These are phyloP conservation scores for Moricandia moricandioides DNA, from an alignment of 345 rosid genomes.

Conservation along the genomic window DNA sequence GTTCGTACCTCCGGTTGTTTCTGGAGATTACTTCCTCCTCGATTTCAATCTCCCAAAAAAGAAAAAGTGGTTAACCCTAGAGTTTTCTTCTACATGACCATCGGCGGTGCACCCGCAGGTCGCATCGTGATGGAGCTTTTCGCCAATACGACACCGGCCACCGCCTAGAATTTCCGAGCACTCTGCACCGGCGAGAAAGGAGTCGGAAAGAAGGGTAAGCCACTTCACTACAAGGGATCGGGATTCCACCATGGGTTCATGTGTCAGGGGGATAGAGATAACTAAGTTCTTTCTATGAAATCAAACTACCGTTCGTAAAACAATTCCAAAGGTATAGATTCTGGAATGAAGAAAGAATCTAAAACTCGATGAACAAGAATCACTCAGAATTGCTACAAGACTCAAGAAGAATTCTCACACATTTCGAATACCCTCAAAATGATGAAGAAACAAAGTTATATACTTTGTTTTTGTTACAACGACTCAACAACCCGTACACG, in stretches of 20 bases:
- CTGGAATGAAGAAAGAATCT: no score
- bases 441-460: no score
- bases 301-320: no score
- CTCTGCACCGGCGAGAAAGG: constrained; percentile 69
- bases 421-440: no score
- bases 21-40: neutral
- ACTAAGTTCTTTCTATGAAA: no score
- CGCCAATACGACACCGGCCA: constrained; percentile 40
- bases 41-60: neutral
- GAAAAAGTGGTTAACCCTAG: constrained; percentile 42
- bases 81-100: constrained; percentile 47
- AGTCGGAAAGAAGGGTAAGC: constrained; percentile 44
- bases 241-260: constrained; percentile 59
- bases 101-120: constrained; percentile 39
- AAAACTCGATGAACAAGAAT: no score
- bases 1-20: no score
- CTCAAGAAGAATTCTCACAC: no score
- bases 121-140: constrained; percentile 56
- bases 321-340: no score
- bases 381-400: no score
- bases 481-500: no score
- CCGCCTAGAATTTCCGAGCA: constrained; percentile 64
- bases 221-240: constrained; percentile 63
- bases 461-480: no score
- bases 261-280: constrained; percentile 48